Evolutionary conservation across 148 eudicot species (phyloP).

Genomic region (Agrostemma githago): DNA sequence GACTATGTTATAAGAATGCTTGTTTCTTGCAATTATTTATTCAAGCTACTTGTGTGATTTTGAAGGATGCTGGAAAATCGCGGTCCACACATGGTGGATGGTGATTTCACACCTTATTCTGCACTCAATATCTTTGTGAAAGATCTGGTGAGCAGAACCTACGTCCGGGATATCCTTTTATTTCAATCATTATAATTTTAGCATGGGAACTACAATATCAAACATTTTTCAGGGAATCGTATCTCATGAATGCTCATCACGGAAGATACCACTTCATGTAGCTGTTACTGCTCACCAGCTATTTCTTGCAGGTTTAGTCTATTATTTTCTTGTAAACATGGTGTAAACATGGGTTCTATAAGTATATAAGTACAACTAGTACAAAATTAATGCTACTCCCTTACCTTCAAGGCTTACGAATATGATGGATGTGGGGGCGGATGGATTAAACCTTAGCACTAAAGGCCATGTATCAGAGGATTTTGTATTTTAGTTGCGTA

Average conservation of each 20-base stretch:
- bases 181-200: background rate
- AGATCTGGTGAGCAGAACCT: constrained; percentile 76
- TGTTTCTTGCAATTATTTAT: background rate
- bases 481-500: background rate
- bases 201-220: constrained; percentile 6
- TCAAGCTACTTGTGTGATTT: constrained; percentile 11
- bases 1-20: background rate
- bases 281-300: constrained; percentile 87
- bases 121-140: constrained; percentile 98
- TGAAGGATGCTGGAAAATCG: constrained; percentile 99
- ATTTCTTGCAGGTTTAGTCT: constrained; percentile 67
- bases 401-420: background rate
- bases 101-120: constrained; percentile 90
- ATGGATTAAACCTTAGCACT: background rate
- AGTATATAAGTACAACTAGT: background rate
- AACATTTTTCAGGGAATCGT: constrained; percentile 74
- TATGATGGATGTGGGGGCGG: background rate
- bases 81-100: constrained; percentile 92
- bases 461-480: background rate
- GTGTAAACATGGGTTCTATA: background rate
- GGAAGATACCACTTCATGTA: constrained; percentile 80
- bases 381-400: background rate
- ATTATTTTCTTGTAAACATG: background rate
- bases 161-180: background rate
- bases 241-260: constrained; percentile 74